Evolutionary conservation across 208 protist genomes (phyloP), one percentile per base, ranked within the genome.

Genomic region (Naegleria lovaniensis): DNA sequence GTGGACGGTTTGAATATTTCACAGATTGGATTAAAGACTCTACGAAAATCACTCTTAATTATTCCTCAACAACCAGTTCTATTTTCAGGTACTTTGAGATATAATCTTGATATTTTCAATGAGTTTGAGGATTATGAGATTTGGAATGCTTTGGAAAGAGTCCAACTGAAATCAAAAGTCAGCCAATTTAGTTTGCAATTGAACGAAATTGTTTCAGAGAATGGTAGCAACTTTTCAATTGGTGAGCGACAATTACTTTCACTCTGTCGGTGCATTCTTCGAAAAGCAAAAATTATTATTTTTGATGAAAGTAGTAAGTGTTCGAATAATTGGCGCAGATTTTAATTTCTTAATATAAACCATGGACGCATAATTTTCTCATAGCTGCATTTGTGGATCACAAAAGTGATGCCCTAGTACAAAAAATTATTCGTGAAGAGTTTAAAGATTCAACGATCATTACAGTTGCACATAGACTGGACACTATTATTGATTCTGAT

Each of bases 1-100:
- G 88, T 98, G 58, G 97, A 98, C 79, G 96, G 94, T 0, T 39
- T 96, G 59, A 94, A 98, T 92, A 93, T 94, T 41, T 25, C 88
- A 16, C 43, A 59, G 55, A 88, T 97, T 0, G 91, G 91, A 3
- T 91, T 98, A 25, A 33, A 90, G 15, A 39, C 89, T 15, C 15
- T 84, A 15, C 87, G 89, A 84, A 9, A 15, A 33, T 40, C 36
- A 79, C n/a, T 96, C 15, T 88, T 93, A 6, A 96, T 96, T 36
- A 95, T 95, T 90, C 93, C 93, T 40, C 93, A 95, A 88, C 93
- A 94, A 52, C 92, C 92, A 52, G 91, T 94, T 43, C 51, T 96
- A 33, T 96, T 96, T 75, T 90, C 90, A 29, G 95, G 94, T 40
- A 93, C 94, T 13, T 2, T 95, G 11, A 40, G 94, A 55, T 58